Evolutionary conservation across 257 asterid genomes (phyloP), one percentile per base, ranked within the genome.

Genomic region (Ilex asprella): DNA sequence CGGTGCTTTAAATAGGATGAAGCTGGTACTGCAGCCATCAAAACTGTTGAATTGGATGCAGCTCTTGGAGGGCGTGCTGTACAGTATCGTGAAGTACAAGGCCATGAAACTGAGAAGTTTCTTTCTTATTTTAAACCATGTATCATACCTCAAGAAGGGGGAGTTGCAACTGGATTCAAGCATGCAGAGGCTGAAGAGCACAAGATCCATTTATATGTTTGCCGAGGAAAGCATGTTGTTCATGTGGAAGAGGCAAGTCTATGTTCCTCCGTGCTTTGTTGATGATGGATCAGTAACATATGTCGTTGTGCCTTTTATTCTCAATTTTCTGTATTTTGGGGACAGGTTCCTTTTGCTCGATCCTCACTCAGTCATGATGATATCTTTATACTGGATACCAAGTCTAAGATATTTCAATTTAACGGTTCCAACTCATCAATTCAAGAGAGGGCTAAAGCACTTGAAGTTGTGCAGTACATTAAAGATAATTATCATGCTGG

Each of bases 381-480:
- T 73, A 89, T 89, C 62, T 89, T 93, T 76, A 78, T 93, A 71
- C 92, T 93, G 27, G 96, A 93, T 69, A 93, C 99, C n/a, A 80
- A 75, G 74, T 84, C 88, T 43, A 93, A 89, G 76, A 81, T 93
- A 46, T 93, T 89, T 68, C 99, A 93, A 75, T 93, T 93, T 73
- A 93, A 85, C 73, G 97, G 99, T 67, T 87, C 91, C 76, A 89
- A 93, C 76, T 93, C 99, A 58, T 85, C 82, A 67, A 93, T 93
- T 81, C 99, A 89, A 89, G 99, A 93, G 87, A 84, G 99, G 73
- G 99, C 99, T 67, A 89, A 89, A 82, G 97, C 99, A 59, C 81
- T 93, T 63, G 99, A 93, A 78, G 97, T 93, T 73, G 97, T 89
- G 59, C 99, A 89, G 82, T 89, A 84, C 81, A 77, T 93, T 69